Evolutionary conservation across 805 yeast species (phyloP).

Genomic region (Candida tammaniensis): DNA sequence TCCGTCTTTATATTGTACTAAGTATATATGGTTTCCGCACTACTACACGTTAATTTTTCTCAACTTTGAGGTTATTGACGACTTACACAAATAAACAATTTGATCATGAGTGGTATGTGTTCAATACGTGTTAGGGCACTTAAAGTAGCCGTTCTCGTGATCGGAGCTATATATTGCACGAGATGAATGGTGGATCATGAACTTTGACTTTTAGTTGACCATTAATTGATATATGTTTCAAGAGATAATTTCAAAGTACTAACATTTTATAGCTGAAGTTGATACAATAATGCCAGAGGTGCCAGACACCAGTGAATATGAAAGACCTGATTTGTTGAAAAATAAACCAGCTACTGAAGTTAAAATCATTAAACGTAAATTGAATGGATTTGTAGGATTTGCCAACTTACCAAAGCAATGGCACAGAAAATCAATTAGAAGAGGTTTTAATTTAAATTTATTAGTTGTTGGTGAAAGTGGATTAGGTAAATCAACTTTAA

Average conservation of each 20-base stretch:
- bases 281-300: conserved; percentile 16
- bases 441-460: conserved; percentile 85
- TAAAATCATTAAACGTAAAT: conserved; percentile 74
- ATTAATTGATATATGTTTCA: too few species aligned
- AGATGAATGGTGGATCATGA: too few species aligned
- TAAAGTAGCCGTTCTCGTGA: too few species aligned
- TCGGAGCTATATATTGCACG: too few species aligned
- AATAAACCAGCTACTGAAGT: conserved; percentile 17
- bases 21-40: neutral
- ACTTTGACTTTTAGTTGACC: too few species aligned
- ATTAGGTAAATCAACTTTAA: conserved; percentile 87
- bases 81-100: conserved; percentile 11
- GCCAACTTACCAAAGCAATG: conserved; percentile 98
- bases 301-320: conserved; percentile 15
- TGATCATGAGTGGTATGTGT: conserved; percentile 15
- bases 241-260: too few species aligned
- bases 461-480: conserved; percentile 93
- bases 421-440: conserved; percentile 89
- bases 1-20: too few species aligned
- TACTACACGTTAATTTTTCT: conserved; percentile 1
- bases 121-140: neutral
- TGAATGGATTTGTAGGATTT: conserved; percentile 93
- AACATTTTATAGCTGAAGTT: conserved; percentile 14
- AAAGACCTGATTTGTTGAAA: conserved; percentile 4
- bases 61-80: conserved; percentile 9